Evolutionary conservation across 768 basidiomycete species (phyloP), one percentile per base, ranked within the genome.

Genomic region (Auriscalpium orientale): DNA sequence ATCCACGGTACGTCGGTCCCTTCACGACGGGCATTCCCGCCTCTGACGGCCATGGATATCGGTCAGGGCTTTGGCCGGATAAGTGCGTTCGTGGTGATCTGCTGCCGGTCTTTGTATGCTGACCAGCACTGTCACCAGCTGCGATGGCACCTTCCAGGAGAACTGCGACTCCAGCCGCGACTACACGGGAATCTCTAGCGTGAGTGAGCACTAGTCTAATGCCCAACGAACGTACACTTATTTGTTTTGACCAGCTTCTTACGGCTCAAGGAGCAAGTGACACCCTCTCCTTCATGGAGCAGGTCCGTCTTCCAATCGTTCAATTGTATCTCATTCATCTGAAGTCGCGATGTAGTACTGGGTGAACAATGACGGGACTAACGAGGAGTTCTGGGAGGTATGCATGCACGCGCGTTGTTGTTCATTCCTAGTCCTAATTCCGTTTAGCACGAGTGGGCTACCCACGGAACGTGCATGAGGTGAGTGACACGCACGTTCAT

Each of bases 321-420:
- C 37, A n/a, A 33, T 40, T 20, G 45, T 28, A 4, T 36, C 22
- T 50, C 9, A 59, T 28, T 28, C 28, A 43, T 12, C 22, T 35
- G 34, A 55, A 60, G 4, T 56, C 58, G 72, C 18, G 68, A 66
- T 74, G 0, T 51, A 80, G 79, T 80, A 72, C 64, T 88, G 86
- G 85, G 72, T 85, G 33, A 79, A 86, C 61, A 76, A 74, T 46
- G 72, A 78, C 58, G 85, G 83, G 8, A 60, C 74, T 15, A 81
- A 80, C 60, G 79, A 89, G 62, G 64, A 76, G 35, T 83, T 89
- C 65, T 89, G 87, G 87, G 78, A 83, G 74, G 84, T 83, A 61
- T 35, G 78, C 55, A 45, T 9, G 44, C 35, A 16, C 20, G 3
- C n/a, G 8, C 4, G 34, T 34, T 48, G 18, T 40, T 16, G 46